These are phyloP conservation scores for Tylopilus balloui DNA, from an alignment of 768 basidiomycete genomes.

Conservation along the genomic window DNA sequence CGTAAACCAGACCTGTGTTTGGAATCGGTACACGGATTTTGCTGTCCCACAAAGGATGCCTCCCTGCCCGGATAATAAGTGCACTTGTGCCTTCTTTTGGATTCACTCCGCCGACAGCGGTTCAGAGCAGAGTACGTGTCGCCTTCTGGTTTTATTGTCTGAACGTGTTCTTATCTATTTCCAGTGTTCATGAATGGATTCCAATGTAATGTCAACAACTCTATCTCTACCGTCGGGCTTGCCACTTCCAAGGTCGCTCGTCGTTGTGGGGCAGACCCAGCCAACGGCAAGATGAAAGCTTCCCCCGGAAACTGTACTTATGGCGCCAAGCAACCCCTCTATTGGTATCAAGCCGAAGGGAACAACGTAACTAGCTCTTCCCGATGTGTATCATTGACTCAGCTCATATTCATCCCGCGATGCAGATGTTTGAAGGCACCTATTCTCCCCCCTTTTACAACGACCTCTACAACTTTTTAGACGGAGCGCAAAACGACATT, in stretches of 20 bases:
- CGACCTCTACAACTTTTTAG: constrained; percentile 62
- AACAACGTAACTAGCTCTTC: constrained; percentile 48
- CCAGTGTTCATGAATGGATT: constrained; percentile 74
- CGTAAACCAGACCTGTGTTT: constrained; percentile 73
- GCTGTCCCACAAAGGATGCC: constrained; percentile 65
- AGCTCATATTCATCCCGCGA: neutral
- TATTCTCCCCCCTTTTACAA: constrained; percentile 64
- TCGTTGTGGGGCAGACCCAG: constrained; percentile 59
- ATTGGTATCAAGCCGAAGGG: constrained; percentile 60
- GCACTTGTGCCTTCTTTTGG: constrained; percentile 73
- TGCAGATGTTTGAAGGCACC: constrained; percentile 61
- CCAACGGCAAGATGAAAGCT: constrained; percentile 39
- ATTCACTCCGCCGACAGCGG: constrained; percentile 60
- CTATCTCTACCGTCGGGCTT: constrained; percentile 48
- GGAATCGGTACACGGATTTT: constrained; percentile 66
- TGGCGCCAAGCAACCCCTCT: constrained; percentile 66
- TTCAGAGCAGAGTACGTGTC: constrained; percentile 54
- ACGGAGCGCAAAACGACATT: constrained; percentile 73
- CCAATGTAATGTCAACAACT: constrained; percentile 55
- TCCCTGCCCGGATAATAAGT: constrained; percentile 57
- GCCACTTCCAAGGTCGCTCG: constrained; percentile 57
- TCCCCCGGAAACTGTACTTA: constrained; percentile 65
- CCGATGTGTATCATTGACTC: neutral
- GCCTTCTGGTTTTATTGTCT: neutral
- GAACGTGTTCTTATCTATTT: neutral